A percentile compares a stretch with the other conserved stretches of the same genome.
These are phyloP conservation scores for Ocimum tenuiflorum DNA, from an alignment of 257 asterid genomes.

Conservation along the genomic window DNA sequence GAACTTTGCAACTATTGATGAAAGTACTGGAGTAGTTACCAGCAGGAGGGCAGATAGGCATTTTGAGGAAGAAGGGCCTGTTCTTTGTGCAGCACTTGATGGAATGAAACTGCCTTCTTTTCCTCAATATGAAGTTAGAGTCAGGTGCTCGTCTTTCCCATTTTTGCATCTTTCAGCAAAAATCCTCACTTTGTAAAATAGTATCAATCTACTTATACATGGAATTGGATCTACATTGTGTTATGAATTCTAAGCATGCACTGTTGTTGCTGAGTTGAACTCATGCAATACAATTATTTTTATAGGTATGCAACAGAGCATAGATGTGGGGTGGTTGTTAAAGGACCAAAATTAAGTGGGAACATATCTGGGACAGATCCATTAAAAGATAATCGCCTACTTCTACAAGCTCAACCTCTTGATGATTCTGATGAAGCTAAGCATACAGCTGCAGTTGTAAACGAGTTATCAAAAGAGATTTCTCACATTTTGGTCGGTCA, in stretches of 20 bases:
- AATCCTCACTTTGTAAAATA: background rate
- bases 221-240: background rate
- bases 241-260: background rate
- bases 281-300: constrained; percentile 8
- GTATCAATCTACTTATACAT: background rate
- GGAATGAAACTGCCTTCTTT: constrained; percentile 79
- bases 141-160: constrained; percentile 46
- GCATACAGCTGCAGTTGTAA: constrained; percentile 75
- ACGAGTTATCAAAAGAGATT: constrained; percentile 79
- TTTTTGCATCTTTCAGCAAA: background rate
- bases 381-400: constrained; percentile 81
- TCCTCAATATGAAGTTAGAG: constrained; percentile 90
- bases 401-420: constrained; percentile 72
- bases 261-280: constrained; percentile 3
- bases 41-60: constrained; percentile 99
- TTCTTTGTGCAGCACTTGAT: constrained; percentile 87
- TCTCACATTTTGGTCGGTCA: constrained; percentile 69
- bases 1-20: constrained; percentile 92
- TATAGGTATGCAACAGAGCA: constrained; percentile 96
- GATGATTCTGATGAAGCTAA: constrained; percentile 85
- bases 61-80: constrained; percentile 97
- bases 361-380: constrained; percentile 97
- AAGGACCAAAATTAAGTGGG: constrained; percentile 96
- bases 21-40: constrained; percentile 68
- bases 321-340: constrained; percentile 97